These are phyloP conservation scores for Xylaria flabelliformis DNA, from an alignment of 495 filamentous ascomycete genomes.

Conservation along the genomic window DNA sequence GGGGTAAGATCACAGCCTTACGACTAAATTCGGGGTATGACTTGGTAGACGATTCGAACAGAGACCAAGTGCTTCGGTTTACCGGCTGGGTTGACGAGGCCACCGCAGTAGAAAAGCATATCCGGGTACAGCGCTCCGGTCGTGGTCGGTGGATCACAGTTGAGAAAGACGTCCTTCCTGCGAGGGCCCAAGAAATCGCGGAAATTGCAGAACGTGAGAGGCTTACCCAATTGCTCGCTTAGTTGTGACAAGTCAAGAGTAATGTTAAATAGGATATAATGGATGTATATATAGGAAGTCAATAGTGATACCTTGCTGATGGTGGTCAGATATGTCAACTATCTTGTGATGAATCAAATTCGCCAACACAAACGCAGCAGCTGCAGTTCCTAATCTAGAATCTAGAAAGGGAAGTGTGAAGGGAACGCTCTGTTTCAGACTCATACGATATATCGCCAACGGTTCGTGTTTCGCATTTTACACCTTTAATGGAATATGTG, in stretches of 20 bases:
- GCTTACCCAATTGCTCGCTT: slow-evolving; percentile 7
- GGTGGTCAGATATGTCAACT: neutral
- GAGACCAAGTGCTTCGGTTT: slow-evolving; percentile 35
- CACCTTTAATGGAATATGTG: neutral
- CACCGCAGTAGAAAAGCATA: slow-evolving; percentile 46
- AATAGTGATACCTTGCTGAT: no score
- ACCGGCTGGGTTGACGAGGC: slow-evolving; percentile 41
- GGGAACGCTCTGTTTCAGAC: neutral
- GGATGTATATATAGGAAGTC: neutral
- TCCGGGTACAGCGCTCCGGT: slow-evolving; percentile 42
- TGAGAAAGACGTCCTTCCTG: slow-evolving; percentile 41
- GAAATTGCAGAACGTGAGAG: slow-evolving; percentile 22
- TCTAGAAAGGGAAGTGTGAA: neutral
- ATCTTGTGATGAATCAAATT: neutral
- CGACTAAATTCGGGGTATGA: slow-evolving; percentile 46
- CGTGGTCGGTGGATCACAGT: slow-evolving; percentile 49
- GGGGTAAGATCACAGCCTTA: slow-evolving; percentile 52
- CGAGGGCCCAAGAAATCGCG: slow-evolving; percentile 16
- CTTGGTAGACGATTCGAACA: slow-evolving; percentile 32
- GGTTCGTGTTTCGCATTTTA: slow-evolving; percentile 12
- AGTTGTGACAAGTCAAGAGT: neutral
- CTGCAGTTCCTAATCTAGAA: neutral
- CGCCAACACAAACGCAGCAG: neutral
- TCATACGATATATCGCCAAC: neutral
- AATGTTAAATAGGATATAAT: neutral